Conservation (phyloP, 2,329 filamentous ascomycete species). For the Aschersonia sp. region DNA sequence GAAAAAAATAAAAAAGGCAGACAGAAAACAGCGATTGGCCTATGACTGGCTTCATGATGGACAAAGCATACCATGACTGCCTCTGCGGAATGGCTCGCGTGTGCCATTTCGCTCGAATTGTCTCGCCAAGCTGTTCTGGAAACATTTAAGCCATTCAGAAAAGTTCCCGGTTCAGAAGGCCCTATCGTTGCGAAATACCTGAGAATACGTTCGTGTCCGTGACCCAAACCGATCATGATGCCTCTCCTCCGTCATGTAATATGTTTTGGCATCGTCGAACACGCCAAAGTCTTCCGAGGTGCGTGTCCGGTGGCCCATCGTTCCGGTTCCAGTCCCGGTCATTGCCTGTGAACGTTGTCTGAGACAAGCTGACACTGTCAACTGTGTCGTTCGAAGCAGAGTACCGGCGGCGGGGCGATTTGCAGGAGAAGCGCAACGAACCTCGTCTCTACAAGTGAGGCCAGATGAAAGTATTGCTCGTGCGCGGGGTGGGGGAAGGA, state of each 20-base stretch:
- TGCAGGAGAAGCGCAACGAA: too few relatives aligned
- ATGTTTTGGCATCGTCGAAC: conserved; percentile 43
- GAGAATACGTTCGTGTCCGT: conserved; percentile 42
- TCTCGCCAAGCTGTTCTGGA: conserved; percentile 36
- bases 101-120: conserved; percentile 37
- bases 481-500: background rate
- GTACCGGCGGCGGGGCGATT: too few relatives aligned
- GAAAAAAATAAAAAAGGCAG: too few relatives aligned
- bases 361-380: too few relatives aligned
- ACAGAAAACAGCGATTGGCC: background rate
- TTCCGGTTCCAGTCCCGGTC: too few relatives aligned
- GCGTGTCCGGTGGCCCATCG: background rate
- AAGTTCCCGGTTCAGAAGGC: too few relatives aligned
- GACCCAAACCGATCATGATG: conserved; percentile 32
- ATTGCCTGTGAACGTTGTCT: too few relatives aligned
- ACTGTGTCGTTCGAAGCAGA: too few relatives aligned
- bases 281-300: conserved; percentile 32
- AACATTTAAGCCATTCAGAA: background rate
- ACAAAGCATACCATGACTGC: conserved; percentile 37
- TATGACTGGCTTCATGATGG: background rate
- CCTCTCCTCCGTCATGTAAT: conserved; percentile 42
- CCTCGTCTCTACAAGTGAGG: too few relatives aligned
- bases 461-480: too few relatives aligned
- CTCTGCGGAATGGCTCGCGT: conserved; percentile 40
- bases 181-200: conserved; percentile 20